A percentile compares a stretch with the other conserved stretches of the same genome.
Conservation (phyloP, 164 flowering plant genomes). For the Nymphaea colorata region DNA sequence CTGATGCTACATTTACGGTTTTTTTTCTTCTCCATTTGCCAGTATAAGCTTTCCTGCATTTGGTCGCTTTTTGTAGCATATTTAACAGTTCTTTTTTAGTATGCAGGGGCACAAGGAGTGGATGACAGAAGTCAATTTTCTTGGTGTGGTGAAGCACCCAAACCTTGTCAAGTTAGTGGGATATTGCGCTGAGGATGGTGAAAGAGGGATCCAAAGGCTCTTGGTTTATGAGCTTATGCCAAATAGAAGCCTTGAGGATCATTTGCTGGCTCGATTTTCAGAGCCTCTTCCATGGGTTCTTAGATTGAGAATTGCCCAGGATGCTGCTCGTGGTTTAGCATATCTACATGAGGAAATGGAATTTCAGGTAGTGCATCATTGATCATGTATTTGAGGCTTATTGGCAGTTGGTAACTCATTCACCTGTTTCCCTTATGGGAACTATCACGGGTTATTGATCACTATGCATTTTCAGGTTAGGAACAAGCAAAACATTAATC, state of each 20-base stretch:
- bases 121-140: slow-evolving; percentile 81
- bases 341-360: slow-evolving; percentile 96
- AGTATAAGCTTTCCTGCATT: no score
- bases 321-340: slow-evolving; percentile 90
- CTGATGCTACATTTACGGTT: no score
- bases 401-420: neutral
- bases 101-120: slow-evolving; percentile 98
- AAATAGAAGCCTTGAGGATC: slow-evolving; percentile 89
- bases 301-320: slow-evolving; percentile 68
- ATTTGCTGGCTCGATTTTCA: slow-evolving; percentile 38
- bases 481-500: no score
- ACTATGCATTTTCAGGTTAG: no score
- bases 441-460: no score
- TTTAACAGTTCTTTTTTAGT: slow-evolving; percentile 20
- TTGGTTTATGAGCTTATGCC: slow-evolving; percentile 82
- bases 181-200: slow-evolving; percentile 95
- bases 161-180: slow-evolving; percentile 89
- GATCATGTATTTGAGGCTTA: neutral
- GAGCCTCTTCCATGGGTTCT: slow-evolving; percentile 56
- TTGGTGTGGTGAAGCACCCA: slow-evolving; percentile 89
- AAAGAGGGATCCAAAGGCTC: slow-evolving; percentile 88
- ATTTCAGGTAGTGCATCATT: slow-evolving; percentile 53
- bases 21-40: no score
- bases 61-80: neutral
- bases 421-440: no score